Evolutionary conservation across 495 filamentous ascomycete genomes (phyloP), one percentile per base, ranked within the genome.

Genomic region (Hypoxylon cercidicola): DNA sequence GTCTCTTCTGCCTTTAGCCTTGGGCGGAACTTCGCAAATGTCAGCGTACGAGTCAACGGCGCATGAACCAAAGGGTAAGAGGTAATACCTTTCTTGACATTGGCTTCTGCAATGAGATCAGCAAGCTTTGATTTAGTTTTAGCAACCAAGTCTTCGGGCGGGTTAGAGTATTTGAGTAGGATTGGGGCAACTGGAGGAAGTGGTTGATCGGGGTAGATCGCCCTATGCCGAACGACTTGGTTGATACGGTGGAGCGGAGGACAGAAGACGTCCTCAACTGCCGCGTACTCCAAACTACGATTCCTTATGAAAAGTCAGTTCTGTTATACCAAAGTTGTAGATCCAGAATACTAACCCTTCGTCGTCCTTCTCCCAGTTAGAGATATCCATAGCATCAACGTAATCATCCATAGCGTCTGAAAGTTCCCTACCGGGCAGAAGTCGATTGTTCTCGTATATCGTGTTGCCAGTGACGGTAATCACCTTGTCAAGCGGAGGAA

Each of bases 311-410:
- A 20, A 2, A 16, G 60, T 84, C 61, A 84, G 75, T 43, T 52
- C n/a, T 12, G 25, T 25, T 16, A 5, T 25, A n/a, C 18, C 19
- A 55, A n/a, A 18, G 2, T 23, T 28, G 5, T 1, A 47, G 46
- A 46, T 5, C 21, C 9, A 41, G 20, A 51, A 28, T 19, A 67
- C 81, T 72, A 75, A 90, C 89, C 89, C 92, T 61, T 93, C 87
- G 20, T 94, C 91, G 43, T 85, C 82, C 23, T 69, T 74, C 10
- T 70, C 78, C 66, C 76, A 84, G 0, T 65, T 77, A 20, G 88
- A 89, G 3, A 99, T 78, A 70, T 99, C 93, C 96, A 99, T 98
- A 39, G 84, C 87, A 69, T 97, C 92, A 1, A 99, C 93, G 69
- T 93, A 97, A 59, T 90, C 87, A 69, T 87, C 88, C 94, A 98